These are phyloP conservation scores for Boletus eberwhitei DNA, from an alignment of 768 basidiomycete species.

Conservation along the genomic window DNA sequence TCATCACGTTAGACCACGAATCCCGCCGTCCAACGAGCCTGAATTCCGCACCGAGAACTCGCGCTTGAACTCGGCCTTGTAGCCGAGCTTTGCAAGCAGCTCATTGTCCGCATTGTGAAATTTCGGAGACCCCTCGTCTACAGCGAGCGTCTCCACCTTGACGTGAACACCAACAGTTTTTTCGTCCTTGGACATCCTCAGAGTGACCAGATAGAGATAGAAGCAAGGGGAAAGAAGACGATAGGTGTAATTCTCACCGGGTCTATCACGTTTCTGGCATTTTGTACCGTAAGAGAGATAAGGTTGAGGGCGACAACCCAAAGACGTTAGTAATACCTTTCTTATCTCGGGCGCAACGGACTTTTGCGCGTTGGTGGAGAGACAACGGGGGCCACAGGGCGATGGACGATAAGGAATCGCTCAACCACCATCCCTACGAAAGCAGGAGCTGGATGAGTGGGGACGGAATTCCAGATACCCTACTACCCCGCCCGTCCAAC, in stretches of 20 bases:
- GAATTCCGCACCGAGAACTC: constrained; percentile 58
- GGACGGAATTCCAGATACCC: neutral
- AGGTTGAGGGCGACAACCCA: neutral
- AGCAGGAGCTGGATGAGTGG: neutral
- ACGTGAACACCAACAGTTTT: constrained; percentile 9
- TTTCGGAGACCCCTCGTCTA: constrained; percentile 13
- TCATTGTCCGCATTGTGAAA: constrained; percentile 50
- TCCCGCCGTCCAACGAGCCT: neutral
- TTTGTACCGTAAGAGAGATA: constrained; percentile 13
- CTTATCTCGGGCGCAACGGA: constrained; percentile 12
- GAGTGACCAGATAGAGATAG: neutral
- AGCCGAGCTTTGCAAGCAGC: constrained; percentile 62
- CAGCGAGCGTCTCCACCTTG: constrained; percentile 8
- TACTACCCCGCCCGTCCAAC: neutral
- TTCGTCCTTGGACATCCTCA: constrained; percentile 21
- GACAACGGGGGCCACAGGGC: neutral
- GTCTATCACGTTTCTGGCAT: neutral
- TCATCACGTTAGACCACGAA: neutral
- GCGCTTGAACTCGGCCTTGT: constrained; percentile 69
- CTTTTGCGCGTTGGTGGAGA: neutral
- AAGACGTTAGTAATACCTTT: neutral
- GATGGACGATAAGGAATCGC: neutral
- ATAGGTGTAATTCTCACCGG: neutral
- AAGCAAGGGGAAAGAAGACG: neutral
- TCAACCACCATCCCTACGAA: neutral